Base-by-base conservation (phyloP, 2,329 filamentous ascomycete genomes). In the Sporothrix curviconia region DNA sequence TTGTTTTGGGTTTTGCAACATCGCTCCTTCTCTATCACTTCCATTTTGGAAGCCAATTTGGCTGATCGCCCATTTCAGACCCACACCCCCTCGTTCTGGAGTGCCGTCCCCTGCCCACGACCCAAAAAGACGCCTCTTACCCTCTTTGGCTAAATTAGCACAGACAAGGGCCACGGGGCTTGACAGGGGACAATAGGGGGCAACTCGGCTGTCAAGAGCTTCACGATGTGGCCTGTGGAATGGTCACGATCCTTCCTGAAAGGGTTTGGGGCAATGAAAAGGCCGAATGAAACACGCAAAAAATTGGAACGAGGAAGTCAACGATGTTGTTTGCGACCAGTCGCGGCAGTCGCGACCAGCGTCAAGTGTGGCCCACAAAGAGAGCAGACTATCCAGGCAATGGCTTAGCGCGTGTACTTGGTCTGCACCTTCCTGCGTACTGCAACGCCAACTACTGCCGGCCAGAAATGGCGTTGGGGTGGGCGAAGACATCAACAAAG, bases 41-140 rank as follows among this genome's bases (percentile, higher is more conserved):
- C 28, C 39, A 22, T 17, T 39, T 49, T 34, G 6, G 50, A 32
- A 42, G 37, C 40, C 52, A 62, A 61, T 61, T 58, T 62, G 44
- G 53, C 44, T 30, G 59, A 62, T 62, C 60, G 32, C 28, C 37
- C 24, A 34, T 42, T 34, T 17, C n/a, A n/a, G 49, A 22, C 32
- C 57, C 57, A 56, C 53, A 47, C 52, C 44, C 30, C 53, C 49
- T 56, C 44, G 30, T 44, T 32, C 47, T 51, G 37, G 51, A 56
- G 46, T 51, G 51, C 44, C 43, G 56, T 36, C 58, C 55, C 43
- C n/a, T n/a, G n/a, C n/a, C n/a, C n/a, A n/a, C n/a, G n/a, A n/a
- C n/a, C n/a, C n/a, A n/a, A n/a, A n/a, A n/a, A n/a, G n/a, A n/a
- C n/a, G n/a, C n/a, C 37, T 46, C 50, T 34, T 30, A 44, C 40